These are phyloP conservation scores for Suhomyces guaymorum DNA, from an alignment of 1,139 yeast species.

Conservation along the genomic window DNA sequence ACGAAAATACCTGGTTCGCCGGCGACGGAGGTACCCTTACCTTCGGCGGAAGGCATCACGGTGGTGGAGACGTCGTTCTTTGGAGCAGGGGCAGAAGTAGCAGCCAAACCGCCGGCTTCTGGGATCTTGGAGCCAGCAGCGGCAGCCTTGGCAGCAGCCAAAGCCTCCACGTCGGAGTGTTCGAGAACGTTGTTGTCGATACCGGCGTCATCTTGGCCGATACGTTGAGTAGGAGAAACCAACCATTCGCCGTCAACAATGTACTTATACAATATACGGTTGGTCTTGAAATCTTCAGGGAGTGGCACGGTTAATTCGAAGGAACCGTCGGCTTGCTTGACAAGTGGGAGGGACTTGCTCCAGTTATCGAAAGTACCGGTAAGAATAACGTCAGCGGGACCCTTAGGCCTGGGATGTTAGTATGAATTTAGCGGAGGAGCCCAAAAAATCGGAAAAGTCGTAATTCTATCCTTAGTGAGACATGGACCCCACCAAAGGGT, in stretches of 20 bases:
- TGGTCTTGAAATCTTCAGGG: constrained; percentile 31
- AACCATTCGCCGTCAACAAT: constrained; percentile 76
- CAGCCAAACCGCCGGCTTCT: constrained; percentile 43
- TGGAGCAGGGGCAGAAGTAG: background rate
- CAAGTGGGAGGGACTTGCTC: constrained; percentile 59
- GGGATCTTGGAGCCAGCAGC: constrained; percentile 32
- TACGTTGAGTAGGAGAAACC: constrained; percentile 46
- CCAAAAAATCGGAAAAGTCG: too few species aligned
- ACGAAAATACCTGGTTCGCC: constrained; percentile 62
- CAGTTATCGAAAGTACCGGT: constrained; percentile 81
- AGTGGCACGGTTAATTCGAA: constrained; percentile 62
- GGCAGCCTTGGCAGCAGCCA: constrained; percentile 3
- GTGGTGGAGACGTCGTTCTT: constrained; percentile 40
- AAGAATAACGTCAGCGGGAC: constrained; percentile 69
- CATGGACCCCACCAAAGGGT: constrained; percentile 1
- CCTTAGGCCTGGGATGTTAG: constrained; percentile 60
- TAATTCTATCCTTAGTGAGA: too few species aligned
- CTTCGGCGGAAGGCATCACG: constrained; percentile 58
- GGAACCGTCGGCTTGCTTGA: constrained; percentile 59
- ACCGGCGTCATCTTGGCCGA: constrained; percentile 52
- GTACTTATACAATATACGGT: constrained; percentile 60
- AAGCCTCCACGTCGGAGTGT: constrained; percentile 34
- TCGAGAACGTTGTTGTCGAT: constrained; percentile 61
- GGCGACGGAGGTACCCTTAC: constrained; percentile 42
- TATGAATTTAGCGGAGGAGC: constrained; percentile 4